Percentiles rank a stretch among this genome's conserved stretches.
phyloP scores from a whole-genome alignment of 345 rosid species.

The Pelargonium nanum region DNA sequence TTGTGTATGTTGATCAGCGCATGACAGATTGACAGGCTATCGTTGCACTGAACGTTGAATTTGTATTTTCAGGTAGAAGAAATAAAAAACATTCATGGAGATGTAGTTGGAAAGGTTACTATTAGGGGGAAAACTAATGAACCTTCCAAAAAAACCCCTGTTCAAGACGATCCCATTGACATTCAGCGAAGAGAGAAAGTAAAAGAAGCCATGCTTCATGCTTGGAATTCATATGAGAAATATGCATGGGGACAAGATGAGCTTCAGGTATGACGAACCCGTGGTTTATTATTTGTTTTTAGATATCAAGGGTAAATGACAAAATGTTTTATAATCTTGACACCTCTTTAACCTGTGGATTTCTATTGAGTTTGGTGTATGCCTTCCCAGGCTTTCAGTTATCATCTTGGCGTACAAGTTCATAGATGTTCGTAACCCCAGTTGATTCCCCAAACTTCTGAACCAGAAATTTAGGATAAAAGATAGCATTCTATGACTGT shows the following conservation, averaged over 20 bases:
- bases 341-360: no score
- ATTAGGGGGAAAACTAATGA: conserved; percentile 7
- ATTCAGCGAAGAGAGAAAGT: conserved; percentile 71
- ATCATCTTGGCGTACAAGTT: no score
- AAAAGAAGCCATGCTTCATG: conserved; percentile 94
- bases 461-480: no score
- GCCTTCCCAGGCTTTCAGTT: no score
- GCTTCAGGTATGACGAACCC: conserved; percentile 53
- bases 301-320: not conserved
- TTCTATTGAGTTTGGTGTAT: no score
- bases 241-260: conserved; percentile 98
- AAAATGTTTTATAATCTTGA: no score
- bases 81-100: conserved; percentile 21
- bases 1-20: no score
- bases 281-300: not conserved
- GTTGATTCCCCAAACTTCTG: no score
- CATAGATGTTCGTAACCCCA: no score
- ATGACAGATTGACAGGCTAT: not conserved
- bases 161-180: conserved; percentile 51
- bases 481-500: no score
- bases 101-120: conserved; percentile 18
- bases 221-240: conserved; percentile 91
- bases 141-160: conserved; percentile 13
- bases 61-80: conserved; percentile 45
- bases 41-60: not conserved